Evolutionary conservation across 2,329 filamentous ascomycete species (phyloP), one percentile per base, ranked within the genome.

Genomic region (Corynespora cassiicola): DNA sequence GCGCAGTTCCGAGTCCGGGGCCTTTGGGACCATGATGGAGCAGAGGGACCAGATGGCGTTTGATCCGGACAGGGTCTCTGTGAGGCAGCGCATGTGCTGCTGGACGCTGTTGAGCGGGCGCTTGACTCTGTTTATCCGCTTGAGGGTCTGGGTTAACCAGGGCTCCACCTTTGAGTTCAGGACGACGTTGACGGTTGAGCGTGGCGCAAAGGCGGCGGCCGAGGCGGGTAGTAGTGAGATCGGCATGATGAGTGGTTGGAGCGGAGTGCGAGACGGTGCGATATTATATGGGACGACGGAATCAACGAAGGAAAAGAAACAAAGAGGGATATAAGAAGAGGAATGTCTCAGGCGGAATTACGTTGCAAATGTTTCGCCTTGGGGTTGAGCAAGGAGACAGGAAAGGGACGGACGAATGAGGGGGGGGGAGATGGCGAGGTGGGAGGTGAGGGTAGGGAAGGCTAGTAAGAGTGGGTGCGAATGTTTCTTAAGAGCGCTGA

Each of bases 91-190:
- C 58, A 91, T 90, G 75, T 97, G 94, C 71, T 99, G 94, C 41
- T 89, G 86, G 31, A 96, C 88, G 70, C 88, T 96, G 81, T 99
- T 99, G 72, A 97, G 82, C 46, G 94, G 92, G 59, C 94, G 88
- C 82, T 97, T 99, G 61, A 96, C 85, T 56, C 88, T 84, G 79
- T 96, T 97, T 75, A 96, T 90, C 70, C 94, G 86, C 81, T 97
- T 97, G 62, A 99, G 79, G 8, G 91, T 96, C 66, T 91, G 88
- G 22, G 94, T 99, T 72, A 97, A 81, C 94, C 94, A 99, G 44
- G 90, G 88, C 75, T 96, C 91, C 63, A 95, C 84, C 76, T 94
- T 95, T 68, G 86, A 87, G 64, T 86, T 88, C 61, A 99, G 79
- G 45, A 99, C 94, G 56, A 99, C 89, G 68, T 95, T 97, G 70